Base-by-base conservation (phyloP, 441 rosid species). In the Dalechampia spathulata region DNA sequence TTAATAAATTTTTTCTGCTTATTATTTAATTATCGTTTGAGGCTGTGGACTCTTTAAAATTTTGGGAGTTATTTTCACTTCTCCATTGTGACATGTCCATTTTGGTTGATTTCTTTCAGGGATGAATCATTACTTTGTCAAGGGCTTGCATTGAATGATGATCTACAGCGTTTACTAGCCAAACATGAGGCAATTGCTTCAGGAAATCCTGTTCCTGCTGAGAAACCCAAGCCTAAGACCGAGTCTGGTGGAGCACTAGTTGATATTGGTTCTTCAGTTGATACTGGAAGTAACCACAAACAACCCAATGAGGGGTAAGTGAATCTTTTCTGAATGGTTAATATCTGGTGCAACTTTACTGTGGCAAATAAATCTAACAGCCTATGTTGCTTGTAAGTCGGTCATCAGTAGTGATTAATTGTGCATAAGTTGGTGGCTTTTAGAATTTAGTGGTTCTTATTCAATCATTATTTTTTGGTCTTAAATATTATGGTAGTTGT, bases 141-240 rank as follows among this genome's bases (percentile, higher is more conserved):
- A 78, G 99, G 97, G 57, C 76, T 94, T 66, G 78, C 91, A 25
- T 61, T 87, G 63, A 94, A 90, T 80, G 99, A 94, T 73, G 99
- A 94, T 76, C 78, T 94, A 90, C 96, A 94, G 71, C 94, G 92
- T 41, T 66, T 90, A 54, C 78, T 94, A 62, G 86, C 92, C 55
- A 94, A 79, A 72, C 94, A 94, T 50, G 96, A 94, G 76, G 70
- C 83, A 64, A 66, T 90, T 68, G 72, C 95, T 73, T 86, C 94
- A 11, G 96, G 92, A 74, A 75, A 42, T 60, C 75, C 80, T 64
- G 59, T 34, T 62, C 72, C 75, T 64, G 46, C 73, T 27, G 68
- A 61, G 61, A 79, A 83, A 64, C 77, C 83, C 52, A 83, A 79
- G 73, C 51, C 77, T 55, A 83, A 79, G 75, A 52, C 77, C 53